Evolutionary conservation across 345 rosid genomes (phyloP), one percentile per base, ranked within the genome.

Genomic region (Geranium brycei): DNA sequence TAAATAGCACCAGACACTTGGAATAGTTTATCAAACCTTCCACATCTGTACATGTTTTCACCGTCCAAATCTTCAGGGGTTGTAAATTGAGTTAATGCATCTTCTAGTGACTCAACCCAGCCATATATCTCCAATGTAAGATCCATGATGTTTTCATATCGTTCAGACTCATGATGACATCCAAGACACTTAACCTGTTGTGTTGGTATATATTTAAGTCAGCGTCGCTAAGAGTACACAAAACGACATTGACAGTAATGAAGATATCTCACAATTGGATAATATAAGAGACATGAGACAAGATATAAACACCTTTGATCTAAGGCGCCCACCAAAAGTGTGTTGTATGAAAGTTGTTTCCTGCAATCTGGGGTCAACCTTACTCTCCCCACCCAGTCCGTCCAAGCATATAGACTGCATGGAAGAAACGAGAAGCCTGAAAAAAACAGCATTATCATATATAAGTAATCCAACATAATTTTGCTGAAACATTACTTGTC

Each of bases 31-130:
- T 66, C 77, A 60, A 51, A 88, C 96, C 91, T 88, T 83, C 83
- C 87, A 77, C 96, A 88, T 86, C 89, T 75, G 64, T 86, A 88
- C 96, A 86, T 88, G 73, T 88, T 88, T 69, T 88, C 96, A 66
- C 96, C 96, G 64, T 88, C 96, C 64, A 88, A 81, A 68, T 88
- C 88, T 79, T 88, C 91, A 14, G 87, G 79, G 55, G 80, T 83
- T 59, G 96, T 88, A 75, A 88, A 88, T 71, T 88, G 91, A 73
- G 88, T 84, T 38, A 88, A 63, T 53, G 91, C 96, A 75, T 88
- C 90, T 79, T 86, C 83, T 74, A 88, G 71, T 62, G 96, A 86
- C 73, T 81, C 85, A 53, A 88, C 96, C 88, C 89, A 83, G 51
- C 96, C 91, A 10, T 74, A 81, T 77, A 88, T 88, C 83, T 88